Conservation (phyloP, 129 eudicot species). For the Heracleum sosnowskyi region DNA sequence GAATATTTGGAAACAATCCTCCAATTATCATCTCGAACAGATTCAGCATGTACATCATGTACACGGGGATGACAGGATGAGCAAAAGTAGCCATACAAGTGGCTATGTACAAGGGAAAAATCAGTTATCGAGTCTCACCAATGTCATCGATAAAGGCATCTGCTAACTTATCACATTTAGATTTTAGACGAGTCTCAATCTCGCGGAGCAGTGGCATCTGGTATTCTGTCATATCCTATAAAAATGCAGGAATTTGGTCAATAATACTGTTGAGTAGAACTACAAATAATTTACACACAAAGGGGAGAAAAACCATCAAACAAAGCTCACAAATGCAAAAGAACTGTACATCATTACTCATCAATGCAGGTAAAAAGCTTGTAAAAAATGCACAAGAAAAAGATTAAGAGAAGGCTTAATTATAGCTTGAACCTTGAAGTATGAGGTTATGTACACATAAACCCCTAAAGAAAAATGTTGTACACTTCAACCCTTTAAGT, state of each 20-base stretch:
- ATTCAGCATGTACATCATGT: neutral
- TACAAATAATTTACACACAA: neutral
- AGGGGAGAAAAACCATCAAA: neutral
- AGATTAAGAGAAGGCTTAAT: neutral
- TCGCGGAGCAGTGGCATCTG: slow-evolving; percentile 83
- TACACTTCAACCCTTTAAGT: too few relatives aligned
- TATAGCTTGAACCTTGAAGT: too few relatives aligned
- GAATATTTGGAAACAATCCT: neutral
- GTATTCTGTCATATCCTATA: slow-evolving; percentile 84
- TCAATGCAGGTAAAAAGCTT: neutral
- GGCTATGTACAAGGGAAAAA: neutral
- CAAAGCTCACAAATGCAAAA: neutral
- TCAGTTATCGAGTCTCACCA: slow-evolving; percentile 41
- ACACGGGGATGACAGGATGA: neutral
- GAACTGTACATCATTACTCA: neutral
- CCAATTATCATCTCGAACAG: neutral
- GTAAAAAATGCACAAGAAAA: neutral
- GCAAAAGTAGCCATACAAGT: neutral
- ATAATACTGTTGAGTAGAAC: neutral
- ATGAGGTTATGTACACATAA: too few relatives aligned
- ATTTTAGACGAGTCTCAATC: slow-evolving; percentile 72
- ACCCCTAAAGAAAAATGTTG: too few relatives aligned
- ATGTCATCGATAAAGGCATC: slow-evolving; percentile 72
- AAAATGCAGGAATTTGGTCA: slow-evolving; percentile 9
- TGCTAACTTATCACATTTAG: slow-evolving; percentile 81